Evolutionary conservation across 202 grass and related monocot genomes (phyloP).

Genomic region (Setaria italica): DNA sequence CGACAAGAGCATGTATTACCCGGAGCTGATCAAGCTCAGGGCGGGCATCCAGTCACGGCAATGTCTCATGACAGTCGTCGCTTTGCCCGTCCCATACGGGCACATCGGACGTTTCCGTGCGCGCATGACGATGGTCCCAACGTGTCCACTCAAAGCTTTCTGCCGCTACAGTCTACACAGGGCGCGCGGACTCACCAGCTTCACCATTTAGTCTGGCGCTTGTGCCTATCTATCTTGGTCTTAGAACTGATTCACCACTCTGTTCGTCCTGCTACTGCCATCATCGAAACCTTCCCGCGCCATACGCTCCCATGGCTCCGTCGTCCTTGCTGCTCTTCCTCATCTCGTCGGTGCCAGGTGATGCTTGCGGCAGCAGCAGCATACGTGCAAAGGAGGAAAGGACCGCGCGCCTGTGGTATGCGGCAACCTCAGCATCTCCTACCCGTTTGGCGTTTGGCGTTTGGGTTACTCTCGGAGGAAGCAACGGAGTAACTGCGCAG

Average conservation of each 20-base stretch:
- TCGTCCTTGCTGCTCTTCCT: not conserved
- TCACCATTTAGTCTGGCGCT: not conserved
- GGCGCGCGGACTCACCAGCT: too few species aligned
- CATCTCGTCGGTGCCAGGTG: not conserved
- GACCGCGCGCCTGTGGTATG: slow-evolving; percentile 18
- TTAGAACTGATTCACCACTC: too few species aligned
- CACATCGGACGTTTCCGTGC: not conserved
- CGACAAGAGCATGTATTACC: too few species aligned
- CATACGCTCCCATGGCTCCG: not conserved
- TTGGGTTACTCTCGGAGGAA: too few species aligned
- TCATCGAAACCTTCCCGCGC: too few species aligned
- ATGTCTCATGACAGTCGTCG: not conserved
- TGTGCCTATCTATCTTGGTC: too few species aligned
- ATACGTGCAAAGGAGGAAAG: not conserved
- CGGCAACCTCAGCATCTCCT: not conserved
- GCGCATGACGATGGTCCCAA: not conserved
- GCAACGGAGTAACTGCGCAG: not conserved
- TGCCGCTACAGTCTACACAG: too few species aligned
- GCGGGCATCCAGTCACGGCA: too few species aligned
- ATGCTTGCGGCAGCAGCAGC: not conserved
- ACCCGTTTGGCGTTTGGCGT: not conserved
- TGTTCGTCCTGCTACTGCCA: too few species aligned
- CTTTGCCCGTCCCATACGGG: not conserved
- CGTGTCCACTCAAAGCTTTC: not conserved
- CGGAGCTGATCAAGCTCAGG: too few species aligned